phyloP scores from a whole-genome alignment of 169 alveolate genomes.

The Babesia sp. region DNA sequence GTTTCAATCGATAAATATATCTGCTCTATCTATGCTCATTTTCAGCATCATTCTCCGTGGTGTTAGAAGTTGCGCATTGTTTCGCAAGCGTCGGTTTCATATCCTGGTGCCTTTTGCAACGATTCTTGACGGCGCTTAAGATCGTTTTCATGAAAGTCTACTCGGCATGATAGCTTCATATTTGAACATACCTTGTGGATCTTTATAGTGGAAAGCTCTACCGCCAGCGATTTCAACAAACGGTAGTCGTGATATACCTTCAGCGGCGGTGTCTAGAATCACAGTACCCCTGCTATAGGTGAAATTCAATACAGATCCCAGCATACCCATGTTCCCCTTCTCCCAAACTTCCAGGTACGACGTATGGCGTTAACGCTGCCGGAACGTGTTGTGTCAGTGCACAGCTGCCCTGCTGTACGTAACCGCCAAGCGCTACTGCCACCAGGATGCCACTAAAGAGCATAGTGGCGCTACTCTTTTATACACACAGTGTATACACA shows the following conservation, averaged over 20 bases:
- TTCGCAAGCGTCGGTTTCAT: slow-evolving; percentile 29
- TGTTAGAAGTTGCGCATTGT: slow-evolving; percentile 7
- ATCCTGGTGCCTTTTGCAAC: not conserved
- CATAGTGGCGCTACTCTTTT: not conserved
- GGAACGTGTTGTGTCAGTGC: not conserved
- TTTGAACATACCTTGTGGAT: not conserved
- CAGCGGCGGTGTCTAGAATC: slow-evolving; percentile 5
- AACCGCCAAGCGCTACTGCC: not conserved
- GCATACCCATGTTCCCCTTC: not conserved
- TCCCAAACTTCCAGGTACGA: not conserved
- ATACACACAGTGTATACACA: not conserved
- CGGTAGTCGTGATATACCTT: not conserved
- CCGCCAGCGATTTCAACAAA: slow-evolving; percentile 32
- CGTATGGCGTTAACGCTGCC: slow-evolving; percentile 18
- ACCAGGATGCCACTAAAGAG: not conserved
- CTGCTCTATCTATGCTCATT: too few species aligned
- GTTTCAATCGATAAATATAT: too few species aligned
- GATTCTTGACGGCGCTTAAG: slow-evolving; percentile 8
- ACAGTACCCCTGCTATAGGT: slow-evolving; percentile 13
- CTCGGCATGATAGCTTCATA: not conserved
- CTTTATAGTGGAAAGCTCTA: slow-evolving; percentile 9
- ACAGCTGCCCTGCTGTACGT: not conserved
- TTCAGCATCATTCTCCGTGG: too few species aligned
- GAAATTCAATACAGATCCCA: not conserved
- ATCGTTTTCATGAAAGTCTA: slow-evolving; percentile 12